Base-by-base conservation (phyloP, 2,329 filamentous ascomycete genomes). In the Colletotrichum navitas region DNA sequence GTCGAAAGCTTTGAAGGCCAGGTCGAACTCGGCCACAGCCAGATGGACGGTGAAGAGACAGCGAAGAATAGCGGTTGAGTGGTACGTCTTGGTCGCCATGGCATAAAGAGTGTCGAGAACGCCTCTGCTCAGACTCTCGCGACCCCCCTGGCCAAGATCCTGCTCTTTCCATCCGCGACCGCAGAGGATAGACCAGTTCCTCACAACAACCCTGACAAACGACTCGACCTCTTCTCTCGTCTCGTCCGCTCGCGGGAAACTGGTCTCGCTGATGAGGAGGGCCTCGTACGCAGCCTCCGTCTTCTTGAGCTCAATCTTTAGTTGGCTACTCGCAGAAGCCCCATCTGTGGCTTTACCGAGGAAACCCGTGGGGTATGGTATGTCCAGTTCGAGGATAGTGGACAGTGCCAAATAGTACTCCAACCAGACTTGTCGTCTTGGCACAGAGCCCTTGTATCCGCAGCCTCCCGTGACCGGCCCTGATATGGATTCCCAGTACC, bases 31-130 rank as follows among this genome's bases (percentile, higher is more conserved):
- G 11, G 94, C 94, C 24, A 98, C 86, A 2, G 94, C 89, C 24
- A 95, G 86, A 80, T 99, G 96, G 2, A 97, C 92, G 14, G 90
- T 92, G 79, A 98, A 98, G 0, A 99, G 86, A 76, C 95, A 90
- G 69, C 95, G 89, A 39, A 99, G 84, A 73, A 98, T 93, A 12
- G 94, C 85, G 1, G 95, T 97, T 1, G 96, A 99, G 81, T 99
- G 96, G 78, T 96, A 99, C 0, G 95, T 97, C 81, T 96, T 97
- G 12, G 93, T 94, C 10, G 95, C 94, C 29, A 95, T 94, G 49
- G 92, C 92, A 81, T 98, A 99, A 8, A 99, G 86, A 36, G 94
- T 93, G 80, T 96, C 95, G 51, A 99, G 87, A 41, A 97, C 90
- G 62, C 91, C 91, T 65, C 92, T 90, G 74, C 93, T 93, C 24